phyloP scores from a whole-genome alignment of 768 basidiomycete species.

The Mycena rebaudengoi region DNA sequence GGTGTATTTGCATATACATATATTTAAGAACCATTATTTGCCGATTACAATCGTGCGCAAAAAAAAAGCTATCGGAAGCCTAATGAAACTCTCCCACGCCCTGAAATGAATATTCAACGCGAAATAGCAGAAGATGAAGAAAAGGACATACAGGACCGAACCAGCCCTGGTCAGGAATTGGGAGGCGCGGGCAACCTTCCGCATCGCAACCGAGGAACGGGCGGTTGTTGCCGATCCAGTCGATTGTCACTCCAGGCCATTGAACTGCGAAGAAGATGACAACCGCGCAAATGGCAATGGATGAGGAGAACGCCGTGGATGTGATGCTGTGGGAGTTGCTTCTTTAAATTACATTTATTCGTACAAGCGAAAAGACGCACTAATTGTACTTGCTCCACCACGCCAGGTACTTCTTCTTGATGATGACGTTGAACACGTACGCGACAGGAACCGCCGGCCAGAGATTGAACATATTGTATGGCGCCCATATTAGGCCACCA shows the following conservation, averaged over 20 bases:
- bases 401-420: slow-evolving; percentile 32
- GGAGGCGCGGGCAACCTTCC: slow-evolving; percentile 23
- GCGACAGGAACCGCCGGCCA: slow-evolving; percentile 34
- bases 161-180: slow-evolving; percentile 23
- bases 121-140: background rate
- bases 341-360: background rate
- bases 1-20: too few relatives aligned
- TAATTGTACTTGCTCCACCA: slow-evolving; percentile 44
- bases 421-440: slow-evolving; percentile 35
- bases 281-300: slow-evolving; percentile 44
- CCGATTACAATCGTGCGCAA: too few relatives aligned
- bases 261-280: slow-evolving; percentile 47
- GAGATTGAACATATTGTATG: slow-evolving; percentile 25
- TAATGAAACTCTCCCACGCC: slow-evolving; percentile 2
- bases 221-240: slow-evolving; percentile 42
- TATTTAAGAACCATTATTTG: too few relatives aligned
- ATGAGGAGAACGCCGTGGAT: slow-evolving; percentile 41
- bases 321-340: slow-evolving; percentile 28
- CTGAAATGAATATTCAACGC: background rate
- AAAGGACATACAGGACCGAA: slow-evolving; percentile 32
- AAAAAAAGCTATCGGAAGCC: too few relatives aligned
- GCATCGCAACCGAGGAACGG: slow-evolving; percentile 30
- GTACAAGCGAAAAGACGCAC: slow-evolving; percentile 3
- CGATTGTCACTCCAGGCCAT: slow-evolving; percentile 30
- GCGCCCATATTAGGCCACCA: slow-evolving; percentile 33